Evolutionary conservation across 306 rosid species (phyloP).

Genomic region (Sphenostylis stenocarpa): DNA sequence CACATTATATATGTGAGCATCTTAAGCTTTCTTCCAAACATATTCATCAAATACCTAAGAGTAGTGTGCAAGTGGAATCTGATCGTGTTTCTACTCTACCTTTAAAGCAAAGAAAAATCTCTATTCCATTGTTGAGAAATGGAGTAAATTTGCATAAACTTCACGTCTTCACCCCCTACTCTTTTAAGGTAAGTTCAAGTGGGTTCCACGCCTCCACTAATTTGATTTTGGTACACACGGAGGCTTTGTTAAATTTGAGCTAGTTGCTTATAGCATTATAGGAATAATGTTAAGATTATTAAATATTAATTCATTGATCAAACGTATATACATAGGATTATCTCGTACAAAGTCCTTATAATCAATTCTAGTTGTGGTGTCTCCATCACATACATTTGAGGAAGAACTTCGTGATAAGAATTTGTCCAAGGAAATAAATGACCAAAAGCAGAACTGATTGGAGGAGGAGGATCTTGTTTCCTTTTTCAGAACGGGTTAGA

Average conservation of each 20-base stretch:
- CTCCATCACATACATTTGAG: constrained; percentile 26
- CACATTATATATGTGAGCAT: constrained; percentile 36
- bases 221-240: background rate
- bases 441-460: background rate
- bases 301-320: background rate
- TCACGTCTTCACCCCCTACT: background rate
- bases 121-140: constrained; percentile 25
- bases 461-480: background rate
- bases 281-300: background rate
- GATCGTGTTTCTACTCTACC: constrained; percentile 41
- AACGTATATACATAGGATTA: background rate
- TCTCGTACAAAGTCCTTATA: background rate
- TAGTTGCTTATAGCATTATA: background rate
- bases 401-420: background rate
- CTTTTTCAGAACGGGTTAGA: background rate
- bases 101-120: constrained; percentile 70
- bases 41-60: constrained; percentile 29
- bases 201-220: constrained; percentile 52
- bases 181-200: constrained; percentile 31
- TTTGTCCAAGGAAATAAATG: background rate
- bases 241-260: constrained; percentile 4
- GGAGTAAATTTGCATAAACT: constrained; percentile 46
- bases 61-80: constrained; percentile 40
- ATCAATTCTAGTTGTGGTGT: constrained; percentile 21
- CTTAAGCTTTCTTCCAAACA: constrained; percentile 9